Conservation (phyloP, 352 stramenopile species). For the Pythium biforme region DNA sequence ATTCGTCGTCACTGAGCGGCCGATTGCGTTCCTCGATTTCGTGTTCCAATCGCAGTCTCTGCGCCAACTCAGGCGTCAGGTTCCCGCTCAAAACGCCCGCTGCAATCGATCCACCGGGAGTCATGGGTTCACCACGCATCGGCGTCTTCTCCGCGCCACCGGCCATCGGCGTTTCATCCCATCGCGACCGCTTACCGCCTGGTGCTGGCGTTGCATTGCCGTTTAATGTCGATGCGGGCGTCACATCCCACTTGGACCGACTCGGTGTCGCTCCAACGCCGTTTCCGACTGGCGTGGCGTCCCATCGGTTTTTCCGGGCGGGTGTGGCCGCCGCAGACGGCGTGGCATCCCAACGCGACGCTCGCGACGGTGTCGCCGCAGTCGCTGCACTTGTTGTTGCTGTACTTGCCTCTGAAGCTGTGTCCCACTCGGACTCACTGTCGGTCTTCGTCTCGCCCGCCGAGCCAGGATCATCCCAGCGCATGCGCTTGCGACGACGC, state of each 20-base stretch:
- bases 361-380: conserved; percentile 48
- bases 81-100: conserved; percentile 62
- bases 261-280: conserved; percentile 27
- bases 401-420: conserved; percentile 40
- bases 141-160: conserved; percentile 51
- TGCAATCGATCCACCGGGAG: conserved; percentile 54
- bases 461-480: conserved; percentile 80
- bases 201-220: conserved; percentile 50
- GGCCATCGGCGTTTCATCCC: conserved; percentile 94
- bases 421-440: conserved; percentile 75
- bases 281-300: conserved; percentile 70
- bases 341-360: conserved; percentile 80
- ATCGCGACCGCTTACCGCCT: conserved; percentile 91
- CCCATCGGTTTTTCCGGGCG: conserved; percentile 77
- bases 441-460: conserved; percentile 53
- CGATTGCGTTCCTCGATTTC: conserved; percentile 98
- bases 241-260: conserved; percentile 93
- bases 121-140: conserved; percentile 60
- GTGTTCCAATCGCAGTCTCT: conserved; percentile 93
- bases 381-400: conserved; percentile 31
- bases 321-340: conserved; percentile 33
- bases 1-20: conserved; percentile 94
- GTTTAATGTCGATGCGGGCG: conserved; percentile 57
- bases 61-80: conserved; percentile 89
- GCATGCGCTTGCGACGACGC: conserved; percentile 70